These are phyloP conservation scores for Hanseniaspora thailandica DNA, from an alignment of 805 yeast species.

Conservation along the genomic window DNA sequence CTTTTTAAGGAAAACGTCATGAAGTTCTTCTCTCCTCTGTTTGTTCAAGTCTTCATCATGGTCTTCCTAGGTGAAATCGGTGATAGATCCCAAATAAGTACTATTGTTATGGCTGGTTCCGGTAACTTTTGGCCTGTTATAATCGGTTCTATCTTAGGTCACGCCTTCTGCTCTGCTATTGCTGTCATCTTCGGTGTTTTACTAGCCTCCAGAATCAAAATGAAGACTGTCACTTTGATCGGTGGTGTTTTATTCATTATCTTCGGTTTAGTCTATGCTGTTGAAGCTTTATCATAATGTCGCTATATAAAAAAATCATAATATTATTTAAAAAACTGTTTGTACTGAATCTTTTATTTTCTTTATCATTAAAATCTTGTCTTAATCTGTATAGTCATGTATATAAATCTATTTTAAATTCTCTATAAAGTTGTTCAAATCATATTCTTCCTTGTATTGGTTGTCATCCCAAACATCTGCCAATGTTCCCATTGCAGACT, in stretches of 20 bases:
- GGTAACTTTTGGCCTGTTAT: constrained; percentile 82
- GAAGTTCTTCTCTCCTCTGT: constrained; percentile 67
- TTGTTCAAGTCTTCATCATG: constrained; percentile 92
- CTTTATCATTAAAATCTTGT: background rate
- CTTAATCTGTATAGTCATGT: too few species aligned
- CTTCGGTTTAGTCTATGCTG: constrained; percentile 69
- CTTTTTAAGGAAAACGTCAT: constrained; percentile 46
- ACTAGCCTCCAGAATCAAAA: constrained; percentile 75
- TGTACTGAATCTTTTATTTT: background rate
- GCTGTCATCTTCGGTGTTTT: constrained; percentile 93
- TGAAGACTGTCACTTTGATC: constrained; percentile 83
- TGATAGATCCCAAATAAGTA: constrained; percentile 94
- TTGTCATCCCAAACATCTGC: constrained; percentile 93
- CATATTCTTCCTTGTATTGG: constrained; percentile 94
- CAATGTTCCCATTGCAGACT: constrained; percentile 75
- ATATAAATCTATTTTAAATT: constrained; percentile 38
- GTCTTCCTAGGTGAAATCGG: constrained; percentile 98
- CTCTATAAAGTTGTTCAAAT: constrained; percentile 83
- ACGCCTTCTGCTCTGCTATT: constrained; percentile 69
- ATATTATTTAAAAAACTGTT: background rate
- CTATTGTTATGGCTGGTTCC: constrained; percentile 97
- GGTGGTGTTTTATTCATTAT: constrained; percentile 81
- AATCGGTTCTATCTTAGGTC: constrained; percentile 82
- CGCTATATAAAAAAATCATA: background rate
- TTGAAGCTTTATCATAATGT: constrained; percentile 39